Evolutionary conservation across 1,139 yeast genomes (phyloP).

Genomic region (Kurtzmaniella quercitrusa): DNA sequence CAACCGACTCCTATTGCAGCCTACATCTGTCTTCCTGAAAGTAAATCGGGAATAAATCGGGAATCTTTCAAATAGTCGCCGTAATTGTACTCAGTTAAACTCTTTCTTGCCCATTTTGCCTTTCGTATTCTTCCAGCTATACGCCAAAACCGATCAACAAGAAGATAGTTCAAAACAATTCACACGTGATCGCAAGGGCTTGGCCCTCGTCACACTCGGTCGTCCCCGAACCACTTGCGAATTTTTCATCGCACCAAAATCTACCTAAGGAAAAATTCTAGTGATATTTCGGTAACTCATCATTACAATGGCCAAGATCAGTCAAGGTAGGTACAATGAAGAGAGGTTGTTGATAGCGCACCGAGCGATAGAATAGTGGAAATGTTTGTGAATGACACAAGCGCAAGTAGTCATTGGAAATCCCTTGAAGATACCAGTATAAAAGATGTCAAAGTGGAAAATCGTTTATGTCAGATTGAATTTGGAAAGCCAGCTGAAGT

Average conservation of each 20-base stretch:
- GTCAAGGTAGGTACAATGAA: conserved; percentile 42
- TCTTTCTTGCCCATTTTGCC: too few relatives aligned
- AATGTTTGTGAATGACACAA: not conserved
- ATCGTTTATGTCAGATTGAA: not conserved
- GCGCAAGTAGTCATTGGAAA: not conserved
- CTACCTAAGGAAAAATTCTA: not conserved
- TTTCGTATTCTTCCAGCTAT: too few relatives aligned
- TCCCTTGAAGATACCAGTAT: not conserved
- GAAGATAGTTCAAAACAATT: too few relatives aligned
- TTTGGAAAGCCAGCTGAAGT: too few relatives aligned
- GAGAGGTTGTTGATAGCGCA: not conserved
- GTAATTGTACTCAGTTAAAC: too few relatives aligned
- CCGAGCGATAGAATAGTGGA: not conserved
- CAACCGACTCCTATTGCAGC: too few relatives aligned
- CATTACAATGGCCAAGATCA: conserved; percentile 57
- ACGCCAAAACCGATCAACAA: too few relatives aligned
- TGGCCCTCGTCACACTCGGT: conserved; percentile 15
- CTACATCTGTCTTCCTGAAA: too few relatives aligned
- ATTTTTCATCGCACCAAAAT: conserved; percentile 3
- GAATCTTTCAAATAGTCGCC: too few relatives aligned
- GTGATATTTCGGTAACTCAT: conserved; percentile 3
- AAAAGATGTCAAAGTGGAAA: not conserved
- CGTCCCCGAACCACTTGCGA: conserved; percentile 3
- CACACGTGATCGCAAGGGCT: conserved; percentile 16
- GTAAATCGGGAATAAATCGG: too few relatives aligned